A percentile compares a stretch with the other conserved stretches of the same genome.
Conservation (phyloP, 1,139 yeast species). For the Sugiyamaella xylanicola region DNA sequence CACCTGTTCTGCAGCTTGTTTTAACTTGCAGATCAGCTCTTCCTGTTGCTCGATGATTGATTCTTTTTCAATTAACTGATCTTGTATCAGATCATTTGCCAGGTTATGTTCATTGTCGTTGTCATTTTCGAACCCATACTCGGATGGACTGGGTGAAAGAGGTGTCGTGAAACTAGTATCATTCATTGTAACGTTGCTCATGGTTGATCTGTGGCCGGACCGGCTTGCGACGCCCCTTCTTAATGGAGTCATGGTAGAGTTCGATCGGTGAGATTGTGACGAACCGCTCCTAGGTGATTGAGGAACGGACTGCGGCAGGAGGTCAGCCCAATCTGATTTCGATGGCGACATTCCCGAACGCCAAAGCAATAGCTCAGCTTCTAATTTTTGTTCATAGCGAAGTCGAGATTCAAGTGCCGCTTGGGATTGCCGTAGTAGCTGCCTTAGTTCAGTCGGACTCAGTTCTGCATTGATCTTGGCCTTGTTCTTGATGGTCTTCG, state of each 20-base stretch:
- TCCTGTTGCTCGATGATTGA: conserved; percentile 35
- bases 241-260: conserved; percentile 14
- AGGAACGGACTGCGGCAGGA: conserved; percentile 31
- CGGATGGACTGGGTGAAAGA: conserved; percentile 4
- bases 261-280: conserved; percentile 15
- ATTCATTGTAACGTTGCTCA: conserved; percentile 9
- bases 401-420: conserved; percentile 50
- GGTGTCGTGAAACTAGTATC: conserved; percentile 3
- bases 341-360: conserved; percentile 50
- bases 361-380: conserved; percentile 53
- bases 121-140: conserved; percentile 36
- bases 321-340: conserved; percentile 44
- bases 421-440: conserved; percentile 53
- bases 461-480: conserved; percentile 72
- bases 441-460: conserved; percentile 57
- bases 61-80: conserved; percentile 41
- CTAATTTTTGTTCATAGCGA: conserved; percentile 52
- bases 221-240: conserved; percentile 9
- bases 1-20: conserved; percentile 19
- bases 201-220: conserved; percentile 9
- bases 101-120: conserved; percentile 36
- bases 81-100: conserved; percentile 36
- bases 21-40: conserved; percentile 24
- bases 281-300: conserved; percentile 18
- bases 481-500: conserved; percentile 68